Evolutionary conservation across 176 grass and related monocot genomes (phyloP), one percentile per base, ranked within the genome.

Genomic region (Triticum turgidum): DNA sequence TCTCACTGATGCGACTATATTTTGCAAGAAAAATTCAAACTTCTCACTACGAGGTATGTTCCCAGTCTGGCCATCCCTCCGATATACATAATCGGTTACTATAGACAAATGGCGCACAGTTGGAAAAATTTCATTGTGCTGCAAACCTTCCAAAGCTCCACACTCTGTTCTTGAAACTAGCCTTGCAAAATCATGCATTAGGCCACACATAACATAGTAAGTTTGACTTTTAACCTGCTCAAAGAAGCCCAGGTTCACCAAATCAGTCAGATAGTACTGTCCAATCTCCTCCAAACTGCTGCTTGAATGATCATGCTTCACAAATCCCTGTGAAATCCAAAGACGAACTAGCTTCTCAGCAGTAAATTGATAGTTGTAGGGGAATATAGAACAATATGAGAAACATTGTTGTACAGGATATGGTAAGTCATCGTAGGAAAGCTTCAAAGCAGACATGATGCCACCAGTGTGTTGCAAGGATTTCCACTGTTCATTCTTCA

Each of bases 301-400:
- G 18, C 7, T 33, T 10, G 66, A 44, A 47, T 39, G 9, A 1
- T 1, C 10, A 13, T 7, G 0, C 21, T 80, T 24, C 33, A 94
- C 86, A 80, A 69, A 91, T 20, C 92, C 81, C 69, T 91, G 89
- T 75, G 89, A 76, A 54, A 94, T 85, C 92, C 92, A 94, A 2
- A 84, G 9, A 9, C 1, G 3, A 1, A 89, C 1, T 7, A 89
- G 18, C 21, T 89, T 61, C 1, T 11, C n/a, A 1, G 18, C 18
- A 15, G 3, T 0, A 13, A 84, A 83, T 1, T 22, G 0, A 32
- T 76, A n/a, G 9, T 22, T 5, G 0, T 62, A 61, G 7, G 80
- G 81, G 47, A 86, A 86, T 59, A 86, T 29, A 42, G 10, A 79
- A 42, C 84, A 79, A 17, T 68, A 79, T 47, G 9, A 24, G 9